These are phyloP conservation scores for Zygoascus sp. DNA, from an alignment of 1,139 yeast species.

Conservation along the genomic window DNA sequence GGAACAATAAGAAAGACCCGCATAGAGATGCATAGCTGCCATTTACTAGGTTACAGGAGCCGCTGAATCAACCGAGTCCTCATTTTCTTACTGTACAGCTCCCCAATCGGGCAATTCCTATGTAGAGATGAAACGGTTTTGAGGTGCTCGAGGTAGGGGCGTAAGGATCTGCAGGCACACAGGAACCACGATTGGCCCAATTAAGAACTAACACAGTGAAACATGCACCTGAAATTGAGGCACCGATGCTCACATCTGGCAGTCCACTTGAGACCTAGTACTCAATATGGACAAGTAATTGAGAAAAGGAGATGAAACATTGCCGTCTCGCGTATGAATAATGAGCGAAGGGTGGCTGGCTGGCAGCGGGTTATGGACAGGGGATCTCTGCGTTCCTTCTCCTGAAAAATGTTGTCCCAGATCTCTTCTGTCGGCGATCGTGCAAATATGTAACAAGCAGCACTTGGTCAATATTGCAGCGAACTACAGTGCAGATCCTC, in stretches of 20 bases:
- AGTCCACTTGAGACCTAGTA: neutral
- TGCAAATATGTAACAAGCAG: too few species aligned
- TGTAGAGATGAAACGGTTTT: conserved; percentile 3
- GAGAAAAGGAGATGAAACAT: neutral
- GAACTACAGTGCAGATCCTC: too few species aligned
- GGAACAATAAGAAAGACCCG: neutral
- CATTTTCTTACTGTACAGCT: neutral
- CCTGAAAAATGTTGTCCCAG: too few species aligned
- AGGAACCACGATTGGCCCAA: neutral
- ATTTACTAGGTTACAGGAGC: neutral
- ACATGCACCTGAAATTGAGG: neutral
- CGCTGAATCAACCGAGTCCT: conserved; percentile 6
- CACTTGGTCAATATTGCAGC: too few species aligned
- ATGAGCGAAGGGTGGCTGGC: too few species aligned
- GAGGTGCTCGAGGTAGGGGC: neutral
- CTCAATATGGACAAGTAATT: neutral
- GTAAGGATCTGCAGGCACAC: conserved; percentile 4
- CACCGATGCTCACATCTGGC: neutral
- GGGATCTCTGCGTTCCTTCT: too few species aligned
- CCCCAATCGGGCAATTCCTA: neutral
- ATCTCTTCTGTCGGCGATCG: too few species aligned
- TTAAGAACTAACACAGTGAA: neutral
- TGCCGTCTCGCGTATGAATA: too few species aligned
- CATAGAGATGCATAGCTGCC: neutral
- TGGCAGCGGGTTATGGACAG: too few species aligned